Percentiles rank a stretch among this genome's conserved stretches.
phyloP scores from a whole-genome alignment of 1,284 basidiomycete genomes.

The Xerocomus minutiporus region DNA sequence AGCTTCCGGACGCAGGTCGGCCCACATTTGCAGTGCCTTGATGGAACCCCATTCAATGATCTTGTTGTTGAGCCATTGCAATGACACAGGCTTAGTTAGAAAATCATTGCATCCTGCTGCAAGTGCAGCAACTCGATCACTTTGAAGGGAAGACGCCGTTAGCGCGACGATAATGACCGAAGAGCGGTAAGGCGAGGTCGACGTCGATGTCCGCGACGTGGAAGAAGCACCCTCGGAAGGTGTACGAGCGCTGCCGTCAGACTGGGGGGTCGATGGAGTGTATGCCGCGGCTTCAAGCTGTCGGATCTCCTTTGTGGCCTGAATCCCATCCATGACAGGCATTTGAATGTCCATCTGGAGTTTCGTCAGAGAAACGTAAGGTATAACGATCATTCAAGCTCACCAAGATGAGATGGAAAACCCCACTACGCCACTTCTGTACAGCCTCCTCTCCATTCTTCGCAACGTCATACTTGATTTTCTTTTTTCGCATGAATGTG shows the following conservation, averaged over 20 bases:
- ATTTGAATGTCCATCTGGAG: conserved; percentile 98
- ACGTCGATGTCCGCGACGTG: conserved; percentile 43
- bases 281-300: conserved; percentile 79
- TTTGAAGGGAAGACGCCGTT: conserved; percentile 90
- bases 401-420: conserved; percentile 94
- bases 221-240: conserved; percentile 47
- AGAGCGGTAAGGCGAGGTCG: conserved; percentile 73
- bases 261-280: conserved; percentile 63
- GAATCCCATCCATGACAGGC: conserved; percentile 97
- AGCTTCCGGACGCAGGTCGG: conserved; percentile 65
- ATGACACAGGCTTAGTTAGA: conserved; percentile 93
- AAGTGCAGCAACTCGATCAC: conserved; percentile 91
- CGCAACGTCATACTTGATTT: conserved; percentile 93
- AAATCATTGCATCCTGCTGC: conserved; percentile 99
- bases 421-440: conserved; percentile 90
- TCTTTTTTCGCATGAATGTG: conserved; percentile 94
- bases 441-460: conserved; percentile 96
- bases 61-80: conserved; percentile 96
- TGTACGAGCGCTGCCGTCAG: conserved; percentile 47
- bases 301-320: conserved; percentile 95
- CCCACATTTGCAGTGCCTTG: conserved; percentile 86
- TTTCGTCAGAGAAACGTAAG: conserved; percentile 4
- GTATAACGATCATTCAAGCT: conserved; percentile 23
- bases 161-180: conserved; percentile 98
- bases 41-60: conserved; percentile 98